A percentile compares a stretch with the other conserved stretches of the same genome.
phyloP scores from a whole-genome alignment of 257 asterid species.

The Echites panduratus region DNA sequence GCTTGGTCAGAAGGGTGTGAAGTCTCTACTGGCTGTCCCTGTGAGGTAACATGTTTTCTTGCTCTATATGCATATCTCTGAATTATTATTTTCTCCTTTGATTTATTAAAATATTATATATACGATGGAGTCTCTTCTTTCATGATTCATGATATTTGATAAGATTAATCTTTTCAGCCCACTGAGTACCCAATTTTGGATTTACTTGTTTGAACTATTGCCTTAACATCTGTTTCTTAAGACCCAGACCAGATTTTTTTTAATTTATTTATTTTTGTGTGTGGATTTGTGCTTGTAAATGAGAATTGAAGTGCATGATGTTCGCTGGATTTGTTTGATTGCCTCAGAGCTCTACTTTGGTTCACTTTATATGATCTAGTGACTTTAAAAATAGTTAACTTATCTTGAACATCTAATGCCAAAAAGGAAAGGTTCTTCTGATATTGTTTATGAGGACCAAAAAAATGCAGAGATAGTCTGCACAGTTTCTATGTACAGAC shows the following conservation, averaged over 20 bases:
- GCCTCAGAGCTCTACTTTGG: not conserved
- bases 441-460: not conserved
- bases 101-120: not conserved
- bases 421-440: not conserved
- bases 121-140: not conserved
- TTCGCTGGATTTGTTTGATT: not conserved
- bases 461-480: not conserved
- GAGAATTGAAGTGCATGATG: not conserved
- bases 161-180: not conserved
- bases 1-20: conserved; percentile 85
- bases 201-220: not conserved
- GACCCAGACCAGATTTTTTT: too few relatives aligned
- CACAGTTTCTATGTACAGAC: not conserved
- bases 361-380: not conserved
- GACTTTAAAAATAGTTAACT: not conserved
- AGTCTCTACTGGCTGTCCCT: conserved; percentile 87
- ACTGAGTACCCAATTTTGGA: not conserved
- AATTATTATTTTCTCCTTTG: not conserved
- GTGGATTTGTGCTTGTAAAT: not conserved
- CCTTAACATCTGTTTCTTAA: not conserved
- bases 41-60: conserved; percentile 47
- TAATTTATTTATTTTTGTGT: too few relatives aligned
- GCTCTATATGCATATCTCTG: not conserved
- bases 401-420: not conserved
- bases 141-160: not conserved